Evolutionary conservation across 148 eudicot species (phyloP).

Genomic region (Camellia granthamiana): DNA sequence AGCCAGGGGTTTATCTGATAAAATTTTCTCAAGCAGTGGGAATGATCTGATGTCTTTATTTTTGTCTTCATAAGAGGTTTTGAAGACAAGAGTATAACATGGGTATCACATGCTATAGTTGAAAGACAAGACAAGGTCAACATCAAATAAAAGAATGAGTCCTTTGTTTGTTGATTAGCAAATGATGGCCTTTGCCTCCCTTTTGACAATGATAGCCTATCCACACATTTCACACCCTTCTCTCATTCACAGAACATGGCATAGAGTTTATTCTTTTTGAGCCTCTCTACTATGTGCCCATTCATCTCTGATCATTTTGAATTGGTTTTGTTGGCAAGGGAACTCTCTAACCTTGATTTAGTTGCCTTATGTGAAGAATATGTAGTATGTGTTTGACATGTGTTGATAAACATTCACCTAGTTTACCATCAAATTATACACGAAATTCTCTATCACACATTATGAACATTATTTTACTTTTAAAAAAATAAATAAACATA

Average conservation of each 20-base stretch:
- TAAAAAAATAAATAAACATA: too few relatives aligned
- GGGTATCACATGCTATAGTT: conserved; percentile 20
- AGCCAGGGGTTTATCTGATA: too few relatives aligned
- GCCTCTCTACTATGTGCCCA: not conserved
- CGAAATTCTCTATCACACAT: too few relatives aligned
- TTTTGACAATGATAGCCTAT: not conserved
- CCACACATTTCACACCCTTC: conserved; percentile 4
- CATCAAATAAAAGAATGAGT: not conserved
- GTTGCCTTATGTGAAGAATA: too few relatives aligned
- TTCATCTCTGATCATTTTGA: too few relatives aligned
- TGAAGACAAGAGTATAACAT: conserved; percentile 32
- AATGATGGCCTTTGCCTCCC: conserved; percentile 12
- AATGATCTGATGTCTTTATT: not conserved
- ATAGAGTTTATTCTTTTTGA: not conserved
- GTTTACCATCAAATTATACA: too few relatives aligned
- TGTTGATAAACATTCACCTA: too few relatives aligned
- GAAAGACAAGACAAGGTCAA: conserved; percentile 3
- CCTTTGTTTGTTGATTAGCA: conserved; percentile 5
- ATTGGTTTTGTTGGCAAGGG: too few relatives aligned
- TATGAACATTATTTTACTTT: too few relatives aligned
- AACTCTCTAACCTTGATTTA: not conserved
- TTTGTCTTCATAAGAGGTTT: conserved; percentile 12
- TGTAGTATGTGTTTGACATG: too few relatives aligned
- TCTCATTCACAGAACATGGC: conserved; percentile 3
- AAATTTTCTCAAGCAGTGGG: too few relatives aligned